Evolutionary conservation across 805 yeast species (phyloP), one percentile per base, ranked within the genome.

Genomic region (Pichia kluyveri): DNA sequence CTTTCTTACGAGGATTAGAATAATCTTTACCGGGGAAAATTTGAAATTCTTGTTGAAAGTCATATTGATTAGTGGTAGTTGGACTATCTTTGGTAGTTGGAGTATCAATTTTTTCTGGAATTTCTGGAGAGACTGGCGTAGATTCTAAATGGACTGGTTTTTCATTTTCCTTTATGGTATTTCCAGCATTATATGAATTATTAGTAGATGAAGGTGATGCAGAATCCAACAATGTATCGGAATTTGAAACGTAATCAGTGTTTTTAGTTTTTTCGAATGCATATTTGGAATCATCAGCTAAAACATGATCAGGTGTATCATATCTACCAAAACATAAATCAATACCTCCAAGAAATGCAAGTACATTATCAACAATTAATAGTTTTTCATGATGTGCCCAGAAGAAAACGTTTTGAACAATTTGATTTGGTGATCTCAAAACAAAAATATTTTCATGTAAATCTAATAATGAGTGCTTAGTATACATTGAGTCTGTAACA

Each of bases 351-450:
- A 89, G 69, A 61, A 91, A 93, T 3, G 95, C 95, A 41, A 89
- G 75, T 0, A 90, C 82, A 54, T 86, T 86, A 65, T 93, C 99
- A 50, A 93, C 71, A 36, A 93, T 76, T 51, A 90, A 80, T 49
- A 93, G 65, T 60, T 93, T 93, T 60, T 93, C 99, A 68, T 93
- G 99, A 69, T 93, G 99, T 0, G 99, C 99, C 99, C 99, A 93
- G 62, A 93, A 95, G 59, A 81, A 85, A 0, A 96, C 91, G 56
- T 87, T 86, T 61, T 93, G 97, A 47, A 87, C 68, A 62, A 93
- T 78, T 63, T 93, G 99, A 57, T 93, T 90, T 6, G 99, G 99
- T 0, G 97, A 90, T 56, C 99, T 77, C 51, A 93, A 76, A 14
- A 91, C 89, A 65, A 86, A 91, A 44, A 93, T 80, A 60, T 93